phyloP scores from a whole-genome alignment of 306 rosid species.

The Mimosa bimucronata region DNA sequence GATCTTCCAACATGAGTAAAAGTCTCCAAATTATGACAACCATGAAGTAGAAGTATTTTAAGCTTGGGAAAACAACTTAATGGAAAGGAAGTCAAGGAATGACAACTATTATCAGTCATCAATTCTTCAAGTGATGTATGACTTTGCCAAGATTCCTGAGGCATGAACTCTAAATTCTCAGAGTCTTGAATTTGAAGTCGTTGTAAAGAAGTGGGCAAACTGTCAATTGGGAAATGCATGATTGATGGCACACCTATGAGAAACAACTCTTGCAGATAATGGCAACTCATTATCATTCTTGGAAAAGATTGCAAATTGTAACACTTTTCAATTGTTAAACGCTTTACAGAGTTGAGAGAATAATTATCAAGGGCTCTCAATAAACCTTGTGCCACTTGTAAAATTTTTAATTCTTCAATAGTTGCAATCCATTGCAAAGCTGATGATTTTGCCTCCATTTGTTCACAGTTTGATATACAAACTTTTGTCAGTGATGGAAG shows the following conservation, averaged over 20 bases:
- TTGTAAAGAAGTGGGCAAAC: not conserved
- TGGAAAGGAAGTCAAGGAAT: not conserved
- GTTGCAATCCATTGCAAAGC: not conserved
- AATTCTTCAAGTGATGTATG: not conserved
- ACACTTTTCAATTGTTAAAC: not conserved
- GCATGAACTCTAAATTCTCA: not conserved
- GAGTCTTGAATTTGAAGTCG: not conserved
- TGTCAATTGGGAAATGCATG: not conserved
- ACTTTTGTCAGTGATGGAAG: conserved; percentile 2
- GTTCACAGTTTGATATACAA: not conserved
- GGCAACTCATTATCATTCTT: not conserved
- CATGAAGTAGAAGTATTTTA: fast-evolving
- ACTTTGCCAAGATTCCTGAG: not conserved
- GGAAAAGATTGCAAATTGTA: not conserved
- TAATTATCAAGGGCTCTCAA: not conserved
- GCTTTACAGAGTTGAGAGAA: not conserved
- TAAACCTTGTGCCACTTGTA: not conserved
- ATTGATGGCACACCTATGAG: not conserved
- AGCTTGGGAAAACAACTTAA: not conserved
- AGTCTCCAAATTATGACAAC: not conserved
- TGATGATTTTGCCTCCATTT: not conserved
- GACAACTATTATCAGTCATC: not conserved
- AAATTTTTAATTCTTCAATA: not conserved
- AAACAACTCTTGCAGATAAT: not conserved
- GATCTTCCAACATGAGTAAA: not conserved